Evolutionary conservation across 495 filamentous ascomycete genomes (phyloP), one percentile per base, ranked within the genome.

Genomic region (Haplographium delicatum): DNA sequence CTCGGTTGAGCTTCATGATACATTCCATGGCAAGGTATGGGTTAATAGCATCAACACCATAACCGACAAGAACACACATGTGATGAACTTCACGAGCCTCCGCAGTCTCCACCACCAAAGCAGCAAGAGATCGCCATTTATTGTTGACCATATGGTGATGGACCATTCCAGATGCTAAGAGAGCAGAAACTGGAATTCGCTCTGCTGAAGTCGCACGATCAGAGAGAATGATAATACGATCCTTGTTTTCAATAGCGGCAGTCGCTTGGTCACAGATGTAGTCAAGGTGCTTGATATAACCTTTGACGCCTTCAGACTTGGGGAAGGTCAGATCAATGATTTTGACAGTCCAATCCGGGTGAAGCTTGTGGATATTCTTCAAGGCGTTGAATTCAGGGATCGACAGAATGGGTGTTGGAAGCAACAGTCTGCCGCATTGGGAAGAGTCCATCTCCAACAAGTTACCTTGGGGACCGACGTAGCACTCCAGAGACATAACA

Each of bases 31-130:
- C 88, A 51, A 97, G 83, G 65, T 99, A 99, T 15, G 93, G 93
- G 75, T 93, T 96, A 65, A 99, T 85, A 35, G 86, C 93, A 68
- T 99, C 93, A 18, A 86, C 89, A 68, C 93, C 93, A 60, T 99
- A 99, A 48, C 93, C 93, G 44, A 99, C 76, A 44, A 97, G 76
- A 18, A 99, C 93, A 72, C 90, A 96, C 87, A 97, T 91, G 70
- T 99, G 93, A 65, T 99, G 93, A 13, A 99, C 94, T 67, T 99
- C 93, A 66, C 93, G 88, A 60, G 93, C 94, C 68, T 99, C 93
- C 11, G 86, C 93, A 28, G 93, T 97, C 71, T 99, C 93, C 26
- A 97, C 81, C 35, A 95, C 77, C 33, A 99, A 67, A 13, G 91
- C 94, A 48, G 85, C 87, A 67, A 89, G 81, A 15, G 93, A 87